Conservation (phyloP, 2,329 filamentous ascomycete genomes). For the Dothideomycetidae sp. region DNA sequence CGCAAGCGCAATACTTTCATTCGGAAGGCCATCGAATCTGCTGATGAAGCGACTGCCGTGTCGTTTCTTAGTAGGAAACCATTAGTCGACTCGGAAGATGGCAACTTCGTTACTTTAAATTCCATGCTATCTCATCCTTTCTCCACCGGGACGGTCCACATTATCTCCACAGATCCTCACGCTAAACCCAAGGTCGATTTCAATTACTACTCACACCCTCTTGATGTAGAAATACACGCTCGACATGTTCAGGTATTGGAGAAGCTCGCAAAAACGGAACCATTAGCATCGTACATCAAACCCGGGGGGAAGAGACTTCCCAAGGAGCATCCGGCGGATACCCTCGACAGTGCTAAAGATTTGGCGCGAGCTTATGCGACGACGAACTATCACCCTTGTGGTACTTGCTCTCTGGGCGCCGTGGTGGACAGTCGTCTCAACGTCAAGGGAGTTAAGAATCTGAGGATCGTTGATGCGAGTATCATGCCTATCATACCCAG, state of each 20-base stretch:
- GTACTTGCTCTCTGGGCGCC: slow-evolving; percentile 25
- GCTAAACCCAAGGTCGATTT: slow-evolving; percentile 16
- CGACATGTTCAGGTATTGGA: slow-evolving; percentile 22
- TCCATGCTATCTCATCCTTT: slow-evolving; percentile 21
- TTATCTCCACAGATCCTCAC: slow-evolving; percentile 13
- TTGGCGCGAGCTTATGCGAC: slow-evolving; percentile 9
- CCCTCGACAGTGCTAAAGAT: slow-evolving; percentile 15
- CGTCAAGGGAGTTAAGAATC: slow-evolving; percentile 19
- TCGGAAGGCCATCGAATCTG: slow-evolving; percentile 9
- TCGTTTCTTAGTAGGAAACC: slow-evolving; percentile 11
- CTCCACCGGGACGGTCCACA: slow-evolving; percentile 25
- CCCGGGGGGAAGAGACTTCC: slow-evolving; percentile 12
- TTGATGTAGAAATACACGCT: slow-evolving; percentile 19
- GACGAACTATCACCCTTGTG: slow-evolving; percentile 27
- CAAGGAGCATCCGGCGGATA: not conserved
- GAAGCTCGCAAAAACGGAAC: slow-evolving; percentile 27
- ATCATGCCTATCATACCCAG: slow-evolving; percentile 29
- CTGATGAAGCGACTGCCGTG: slow-evolving; percentile 14
- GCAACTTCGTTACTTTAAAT: slow-evolving; percentile 15
- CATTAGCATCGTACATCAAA: slow-evolving; percentile 21
- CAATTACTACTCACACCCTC: slow-evolving; percentile 19
- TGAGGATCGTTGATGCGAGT: slow-evolving; percentile 30
- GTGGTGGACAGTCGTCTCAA: slow-evolving; percentile 17
- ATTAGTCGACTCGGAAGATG: too few relatives aligned
- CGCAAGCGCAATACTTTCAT: slow-evolving; percentile 13